These are phyloP conservation scores for Sorghum bicolor DNA, from an alignment of 176 grass and related monocot species.

Conservation along the genomic window Sorghum_bicolor_NCBIv3 NC_012879.2:48923501-48924000, in stretches of 20 bases:
- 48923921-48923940: conserved; percentile 74
- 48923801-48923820: conserved; percentile 88
- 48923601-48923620: conserved; percentile 64
- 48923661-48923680: background rate
- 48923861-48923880: background rate
- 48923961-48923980: conserved; percentile 97
- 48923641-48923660: conserved; percentile 30
- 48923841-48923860: conserved; percentile 15
- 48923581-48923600: conserved; percentile 41
- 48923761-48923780: conserved; percentile 57
- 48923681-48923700: conserved; percentile 2
- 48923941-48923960: conserved; percentile 80
- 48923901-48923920: background rate
- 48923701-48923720: conserved; percentile 53
- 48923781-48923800: conserved; percentile 93
- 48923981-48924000: conserved; percentile 76
- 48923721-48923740: conserved; percentile 47
- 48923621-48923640: conserved; percentile 45
- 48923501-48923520: conserved; percentile 63
- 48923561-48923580: conserved; percentile 51
- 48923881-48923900: background rate
- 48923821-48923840: conserved; percentile 52
- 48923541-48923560: conserved; percentile 49
- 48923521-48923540: conserved; percentile 36
- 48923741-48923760: conserved; percentile 34